Evolutionary conservation across 2,329 filamentous ascomycete genomes (phyloP).

Genomic region (Diaporthe ilicicola): DNA sequence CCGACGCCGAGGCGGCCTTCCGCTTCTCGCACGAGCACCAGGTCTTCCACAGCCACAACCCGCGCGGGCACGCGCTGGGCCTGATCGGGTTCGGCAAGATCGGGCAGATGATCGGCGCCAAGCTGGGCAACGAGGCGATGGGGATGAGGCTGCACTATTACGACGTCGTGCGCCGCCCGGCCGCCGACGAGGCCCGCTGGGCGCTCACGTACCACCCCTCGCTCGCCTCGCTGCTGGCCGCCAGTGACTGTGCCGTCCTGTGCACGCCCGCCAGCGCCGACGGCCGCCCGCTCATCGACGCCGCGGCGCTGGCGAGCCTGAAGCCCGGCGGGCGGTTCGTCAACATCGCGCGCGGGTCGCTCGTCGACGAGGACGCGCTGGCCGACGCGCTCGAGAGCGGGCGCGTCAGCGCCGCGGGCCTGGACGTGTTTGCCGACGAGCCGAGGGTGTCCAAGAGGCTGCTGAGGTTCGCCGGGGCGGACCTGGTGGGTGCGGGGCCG

Average conservation of each 20-base stretch:
- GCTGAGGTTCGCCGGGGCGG: slow-evolving; percentile 45
- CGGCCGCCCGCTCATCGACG: slow-evolving; percentile 57
- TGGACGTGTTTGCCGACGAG: slow-evolving; percentile 72
- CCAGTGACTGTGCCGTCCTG: slow-evolving; percentile 68
- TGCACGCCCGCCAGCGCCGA: slow-evolving; percentile 63
- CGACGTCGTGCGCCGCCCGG: slow-evolving; percentile 62
- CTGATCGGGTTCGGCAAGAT: slow-evolving; percentile 76
- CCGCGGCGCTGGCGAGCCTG: slow-evolving; percentile 57
- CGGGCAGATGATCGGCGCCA: slow-evolving; percentile 69
- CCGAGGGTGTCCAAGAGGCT: slow-evolving; percentile 61
- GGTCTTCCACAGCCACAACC: slow-evolving; percentile 69
- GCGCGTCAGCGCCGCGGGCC: slow-evolving; percentile 58
- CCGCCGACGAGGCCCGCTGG: slow-evolving; percentile 50
- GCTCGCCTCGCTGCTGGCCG: slow-evolving; percentile 60
- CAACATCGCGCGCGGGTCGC: slow-evolving; percentile 70
- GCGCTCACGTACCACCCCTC: slow-evolving; percentile 58
- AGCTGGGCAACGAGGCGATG: slow-evolving; percentile 61
- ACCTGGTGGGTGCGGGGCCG: background rate
- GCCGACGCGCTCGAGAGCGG: slow-evolving; percentile 65
- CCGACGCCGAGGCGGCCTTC: slow-evolving; percentile 49
- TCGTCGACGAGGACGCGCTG: slow-evolving; percentile 72
- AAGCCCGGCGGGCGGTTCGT: slow-evolving; percentile 66
- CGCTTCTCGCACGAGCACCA: slow-evolving; percentile 66
- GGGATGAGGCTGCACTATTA: slow-evolving; percentile 74
- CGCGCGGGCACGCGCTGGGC: slow-evolving; percentile 67